A percentile compares a stretch with the other conserved stretches of the same genome.
Conservation (phyloP, 2,329 filamentous ascomycete genomes). For the Colletotrichum plurivorum region DNA sequence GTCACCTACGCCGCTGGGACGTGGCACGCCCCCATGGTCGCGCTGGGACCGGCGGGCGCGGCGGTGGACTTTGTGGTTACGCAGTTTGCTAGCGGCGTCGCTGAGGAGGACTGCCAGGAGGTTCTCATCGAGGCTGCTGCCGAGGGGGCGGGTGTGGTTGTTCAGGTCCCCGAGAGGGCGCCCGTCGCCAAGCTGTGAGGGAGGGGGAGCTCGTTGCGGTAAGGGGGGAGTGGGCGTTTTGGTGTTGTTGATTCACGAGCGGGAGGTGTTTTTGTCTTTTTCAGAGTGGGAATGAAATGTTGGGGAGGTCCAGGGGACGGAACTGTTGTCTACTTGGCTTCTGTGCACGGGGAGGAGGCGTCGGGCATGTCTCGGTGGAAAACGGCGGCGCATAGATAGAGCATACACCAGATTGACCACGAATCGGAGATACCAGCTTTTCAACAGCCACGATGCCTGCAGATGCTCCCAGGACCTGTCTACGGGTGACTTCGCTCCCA, state of each 20-base stretch:
- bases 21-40: slow-evolving; percentile 98
- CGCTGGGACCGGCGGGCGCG: slow-evolving; percentile 71
- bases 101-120: slow-evolving; percentile 90
- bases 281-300: background rate
- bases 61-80: slow-evolving; percentile 89
- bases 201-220: too few relatives aligned
- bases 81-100: slow-evolving; percentile 89
- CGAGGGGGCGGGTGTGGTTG: slow-evolving; percentile 58
- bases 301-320: background rate
- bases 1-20: slow-evolving; percentile 94
- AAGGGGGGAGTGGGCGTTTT: background rate
- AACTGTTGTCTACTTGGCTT: background rate
- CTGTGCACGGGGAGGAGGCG: background rate
- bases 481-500: background rate
- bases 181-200: slow-evolving; percentile 36
- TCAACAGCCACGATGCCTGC: background rate
- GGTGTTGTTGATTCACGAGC: background rate
- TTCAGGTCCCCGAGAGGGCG: slow-evolving; percentile 48
- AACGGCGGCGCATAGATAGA: slow-evolving; percentile 8
- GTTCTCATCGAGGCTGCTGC: slow-evolving; percentile 59
- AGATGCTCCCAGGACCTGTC: background rate
- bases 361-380: background rate
- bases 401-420: slow-evolving; percentile 1
- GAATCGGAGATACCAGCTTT: background rate
- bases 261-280: background rate